Percentiles rank a stretch among this genome's conserved stretches.
These are phyloP conservation scores for Epichloe scottii DNA, from an alignment of 2,329 filamentous ascomycete species.

Conservation along the genomic window DNA sequence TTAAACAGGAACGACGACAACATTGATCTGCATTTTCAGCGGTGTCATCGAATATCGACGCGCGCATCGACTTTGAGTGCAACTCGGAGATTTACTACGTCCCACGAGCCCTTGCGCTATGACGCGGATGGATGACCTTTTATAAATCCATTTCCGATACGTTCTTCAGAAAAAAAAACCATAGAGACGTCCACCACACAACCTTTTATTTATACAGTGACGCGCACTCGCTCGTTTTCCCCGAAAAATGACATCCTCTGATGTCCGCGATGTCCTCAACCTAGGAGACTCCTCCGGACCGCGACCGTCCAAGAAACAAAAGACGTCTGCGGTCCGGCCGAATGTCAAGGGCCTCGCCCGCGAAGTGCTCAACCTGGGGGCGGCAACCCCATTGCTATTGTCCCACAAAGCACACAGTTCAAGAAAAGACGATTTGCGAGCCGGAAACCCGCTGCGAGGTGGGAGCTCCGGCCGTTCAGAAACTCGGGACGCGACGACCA, in stretches of 20 bases:
- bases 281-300: slow-evolving; percentile 46
- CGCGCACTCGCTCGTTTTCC: neutral
- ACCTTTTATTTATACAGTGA: too few species aligned
- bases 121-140: neutral
- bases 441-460: slow-evolving; percentile 44
- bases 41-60: neutral
- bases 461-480: slow-evolving; percentile 58
- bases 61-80: neutral
- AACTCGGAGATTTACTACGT: neutral
- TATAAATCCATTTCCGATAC: neutral
- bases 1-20: neutral
- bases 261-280: slow-evolving; percentile 82
- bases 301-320: slow-evolving; percentile 63
- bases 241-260: slow-evolving; percentile 54
- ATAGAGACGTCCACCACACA: neutral
- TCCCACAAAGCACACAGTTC: slow-evolving; percentile 46
- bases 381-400: slow-evolving; percentile 54
- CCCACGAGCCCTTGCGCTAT: neutral
- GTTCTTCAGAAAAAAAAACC: neutral
- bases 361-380: slow-evolving; percentile 54
- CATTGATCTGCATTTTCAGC: neutral
- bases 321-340: slow-evolving; percentile 45
- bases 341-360: slow-evolving; percentile 52
- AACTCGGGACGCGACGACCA: slow-evolving; percentile 66
- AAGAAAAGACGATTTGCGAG: slow-evolving; percentile 45